phyloP scores from a whole-genome alignment of 805 yeast species.

The Starmerella sp. region DNA sequence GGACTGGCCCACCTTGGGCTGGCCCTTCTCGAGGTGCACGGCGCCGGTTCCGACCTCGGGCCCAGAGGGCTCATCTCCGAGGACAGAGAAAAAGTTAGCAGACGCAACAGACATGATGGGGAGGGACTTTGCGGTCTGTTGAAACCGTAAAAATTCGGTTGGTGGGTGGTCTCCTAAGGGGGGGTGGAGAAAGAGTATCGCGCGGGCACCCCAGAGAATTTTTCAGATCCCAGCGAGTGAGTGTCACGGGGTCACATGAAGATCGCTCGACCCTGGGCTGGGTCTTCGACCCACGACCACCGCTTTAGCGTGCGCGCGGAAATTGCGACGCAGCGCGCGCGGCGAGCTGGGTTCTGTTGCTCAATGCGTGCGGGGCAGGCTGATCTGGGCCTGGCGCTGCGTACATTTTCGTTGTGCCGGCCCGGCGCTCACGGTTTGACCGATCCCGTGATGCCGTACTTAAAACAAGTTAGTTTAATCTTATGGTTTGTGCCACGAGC shows the following conservation, averaged over 20 bases:
- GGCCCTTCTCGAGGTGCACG: conserved; percentile 17
- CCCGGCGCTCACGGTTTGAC: no score
- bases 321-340: neutral
- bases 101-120: conserved; percentile 19
- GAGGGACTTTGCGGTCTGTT: neutral
- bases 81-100: conserved; percentile 23
- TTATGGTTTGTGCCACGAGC: no score
- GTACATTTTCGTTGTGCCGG: no score
- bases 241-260: conserved; percentile 4
- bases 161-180: neutral
- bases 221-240: conserved; percentile 5
- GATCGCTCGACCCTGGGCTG: neutral
- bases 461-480: no score
- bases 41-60: conserved; percentile 17
- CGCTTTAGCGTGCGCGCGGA: no score
- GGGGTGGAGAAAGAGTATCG: neutral
- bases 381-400: no score
- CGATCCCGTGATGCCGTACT: no score
- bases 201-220: conserved; percentile 7
- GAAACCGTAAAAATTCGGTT: conserved; percentile 2
- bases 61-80: conserved; percentile 17
- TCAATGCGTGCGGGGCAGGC: no score
- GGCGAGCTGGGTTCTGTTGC: no score
- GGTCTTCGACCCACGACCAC: neutral
- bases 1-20: conserved; percentile 49